phyloP scores from a whole-genome alignment of 23 red algal species.

The Agarophyton chilense region DNA sequence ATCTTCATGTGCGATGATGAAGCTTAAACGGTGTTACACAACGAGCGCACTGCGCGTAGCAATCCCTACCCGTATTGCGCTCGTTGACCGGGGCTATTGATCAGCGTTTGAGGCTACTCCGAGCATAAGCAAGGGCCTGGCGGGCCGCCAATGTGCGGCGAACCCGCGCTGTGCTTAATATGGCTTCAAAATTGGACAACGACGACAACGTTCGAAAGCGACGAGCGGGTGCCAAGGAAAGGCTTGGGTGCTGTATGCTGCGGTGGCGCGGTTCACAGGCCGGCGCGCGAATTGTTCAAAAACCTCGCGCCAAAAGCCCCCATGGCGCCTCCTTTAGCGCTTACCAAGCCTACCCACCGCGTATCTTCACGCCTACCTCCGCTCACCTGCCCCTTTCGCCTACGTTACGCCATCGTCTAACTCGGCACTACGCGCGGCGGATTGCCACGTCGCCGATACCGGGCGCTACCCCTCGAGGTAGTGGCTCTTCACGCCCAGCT shows the following conservation, averaged over 20 bases:
- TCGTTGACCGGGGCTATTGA: no score
- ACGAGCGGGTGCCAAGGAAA: neutral
- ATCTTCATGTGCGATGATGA: no score
- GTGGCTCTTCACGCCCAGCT: neutral
- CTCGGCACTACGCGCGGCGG: neutral
- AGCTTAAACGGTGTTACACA: no score
- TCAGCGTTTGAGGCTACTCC: no score
- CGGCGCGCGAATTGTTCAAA: constrained; percentile 31
- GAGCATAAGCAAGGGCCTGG: no score
- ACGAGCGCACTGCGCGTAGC: no score
- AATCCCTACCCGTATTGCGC: no score
- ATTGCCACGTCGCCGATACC: neutral
- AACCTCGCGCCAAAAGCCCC: neutral
- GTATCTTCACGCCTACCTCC: neutral
- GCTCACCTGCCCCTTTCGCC: neutral
- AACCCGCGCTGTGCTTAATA: no score
- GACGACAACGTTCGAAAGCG: neutral
- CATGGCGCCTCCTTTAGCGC: constrained; percentile 4
- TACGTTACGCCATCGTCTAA: neutral
- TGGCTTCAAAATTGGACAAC: constrained; percentile 29
- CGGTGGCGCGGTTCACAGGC: neutral
- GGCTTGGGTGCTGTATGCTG: neutral
- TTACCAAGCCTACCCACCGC: neutral
- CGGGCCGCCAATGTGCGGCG: no score
- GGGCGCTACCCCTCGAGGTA: neutral